Evolutionary conservation across 2,329 filamentous ascomycete genomes (phyloP).

Genomic region (Arthrobotrys megalospora): DNA sequence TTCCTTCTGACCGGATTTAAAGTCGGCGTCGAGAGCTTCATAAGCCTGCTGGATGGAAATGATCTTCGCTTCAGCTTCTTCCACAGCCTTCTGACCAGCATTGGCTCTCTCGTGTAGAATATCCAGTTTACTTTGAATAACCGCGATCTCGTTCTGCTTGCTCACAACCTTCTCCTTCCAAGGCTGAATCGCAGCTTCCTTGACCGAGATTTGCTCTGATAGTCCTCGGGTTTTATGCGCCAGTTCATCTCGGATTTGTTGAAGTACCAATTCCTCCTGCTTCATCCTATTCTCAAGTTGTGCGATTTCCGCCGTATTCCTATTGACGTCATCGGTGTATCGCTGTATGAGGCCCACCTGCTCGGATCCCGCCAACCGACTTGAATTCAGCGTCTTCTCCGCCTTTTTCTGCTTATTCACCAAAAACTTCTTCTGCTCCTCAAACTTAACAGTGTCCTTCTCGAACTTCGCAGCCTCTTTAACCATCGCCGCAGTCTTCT

Average conservation of each 20-base stretch:
- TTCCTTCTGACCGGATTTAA: slow-evolving; percentile 84
- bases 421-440: slow-evolving; percentile 97
- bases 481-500: slow-evolving; percentile 81
- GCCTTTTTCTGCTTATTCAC: slow-evolving; percentile 92
- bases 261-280: slow-evolving; percentile 84
- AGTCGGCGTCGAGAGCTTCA: slow-evolving; percentile 78
- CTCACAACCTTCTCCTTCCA: slow-evolving; percentile 98
- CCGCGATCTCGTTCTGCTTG: slow-evolving; percentile 92
- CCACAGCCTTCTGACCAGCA: slow-evolving; percentile 84
- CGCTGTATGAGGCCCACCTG: slow-evolving; percentile 84
- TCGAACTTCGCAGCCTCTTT: slow-evolving; percentile 95
- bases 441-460: slow-evolving; percentile 96
- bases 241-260: slow-evolving; percentile 86
- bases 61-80: slow-evolving; percentile 87
- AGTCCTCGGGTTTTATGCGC: slow-evolving; percentile 86
- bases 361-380: slow-evolving; percentile 80
- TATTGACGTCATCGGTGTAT: slow-evolving; percentile 83
- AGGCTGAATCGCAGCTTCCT: slow-evolving; percentile 94
- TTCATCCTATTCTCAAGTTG: slow-evolving; percentile 83
- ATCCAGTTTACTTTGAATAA: slow-evolving; percentile 92
- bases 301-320: slow-evolving; percentile 80
- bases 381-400: slow-evolving; percentile 85
- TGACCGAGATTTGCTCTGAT: slow-evolving; percentile 90
- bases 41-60: slow-evolving; percentile 79
- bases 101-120: slow-evolving; percentile 92